These are phyloP conservation scores for Jacaranda mimosifolia DNA, from an alignment of 257 asterid species.

Conservation along the genomic window DNA sequence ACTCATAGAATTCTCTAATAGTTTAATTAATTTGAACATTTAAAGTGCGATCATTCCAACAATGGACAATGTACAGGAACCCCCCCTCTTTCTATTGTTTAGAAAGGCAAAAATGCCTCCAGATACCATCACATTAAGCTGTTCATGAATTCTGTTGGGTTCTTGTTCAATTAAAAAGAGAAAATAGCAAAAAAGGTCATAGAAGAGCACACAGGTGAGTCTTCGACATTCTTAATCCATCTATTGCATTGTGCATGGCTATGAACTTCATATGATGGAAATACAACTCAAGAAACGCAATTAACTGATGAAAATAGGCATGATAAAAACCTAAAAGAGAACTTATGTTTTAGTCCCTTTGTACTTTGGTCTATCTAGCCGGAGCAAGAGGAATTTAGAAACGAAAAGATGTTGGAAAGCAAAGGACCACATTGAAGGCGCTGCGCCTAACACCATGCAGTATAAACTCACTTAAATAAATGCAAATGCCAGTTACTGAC, in stretches of 20 bases:
- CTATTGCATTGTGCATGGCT: no score
- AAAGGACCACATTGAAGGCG: not conserved
- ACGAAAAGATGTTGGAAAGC: not conserved
- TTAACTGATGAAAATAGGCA: not conserved
- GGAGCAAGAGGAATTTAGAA: no score
- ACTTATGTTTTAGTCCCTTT: not conserved
- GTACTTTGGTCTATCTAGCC: not conserved
- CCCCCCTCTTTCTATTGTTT: not conserved
- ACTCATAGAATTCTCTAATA: not conserved
- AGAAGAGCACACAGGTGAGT: no score
- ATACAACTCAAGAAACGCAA: no score
- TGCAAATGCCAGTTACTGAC: conserved; percentile 41
- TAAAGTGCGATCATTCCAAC: not conserved
- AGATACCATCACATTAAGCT: not conserved
- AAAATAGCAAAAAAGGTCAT: no score
- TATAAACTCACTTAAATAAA: conserved; percentile 2
- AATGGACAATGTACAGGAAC: not conserved
- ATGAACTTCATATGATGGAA: no score
- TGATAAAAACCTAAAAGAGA: not conserved
- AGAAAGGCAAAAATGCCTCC: not conserved
- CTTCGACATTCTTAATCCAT: no score
- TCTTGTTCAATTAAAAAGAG: no score
- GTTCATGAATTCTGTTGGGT: not conserved
- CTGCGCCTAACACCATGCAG: not conserved
- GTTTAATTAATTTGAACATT: not conserved